Conservation (phyloP, 345 rosid species). For the Raphanus raphanistrum region DNA sequence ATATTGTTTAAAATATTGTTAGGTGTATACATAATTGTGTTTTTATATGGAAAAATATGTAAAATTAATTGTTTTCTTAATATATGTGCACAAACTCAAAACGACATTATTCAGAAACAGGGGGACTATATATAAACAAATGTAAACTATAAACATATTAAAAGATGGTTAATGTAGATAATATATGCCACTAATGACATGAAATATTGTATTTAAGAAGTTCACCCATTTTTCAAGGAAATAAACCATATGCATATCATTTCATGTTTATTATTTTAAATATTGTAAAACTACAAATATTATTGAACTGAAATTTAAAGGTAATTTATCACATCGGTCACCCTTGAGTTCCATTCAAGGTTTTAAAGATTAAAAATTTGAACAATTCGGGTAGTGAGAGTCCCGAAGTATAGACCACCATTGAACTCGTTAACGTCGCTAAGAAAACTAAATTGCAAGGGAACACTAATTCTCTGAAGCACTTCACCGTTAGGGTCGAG, state of each 20-base stretch:
- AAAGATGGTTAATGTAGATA: no score
- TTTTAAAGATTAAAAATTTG: constrained; percentile 22
- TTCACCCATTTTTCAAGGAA: background rate
- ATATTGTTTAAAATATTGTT: no score
- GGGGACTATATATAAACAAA: no score
- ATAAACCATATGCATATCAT: background rate
- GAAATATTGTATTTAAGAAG: no score
- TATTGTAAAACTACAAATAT: background rate
- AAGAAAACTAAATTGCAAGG: constrained; percentile 20
- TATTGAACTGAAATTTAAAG: background rate
- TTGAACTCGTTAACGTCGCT: constrained; percentile 36
- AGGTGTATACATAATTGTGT: no score
- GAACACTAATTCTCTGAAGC: constrained; percentile 17
- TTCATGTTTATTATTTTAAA: background rate
- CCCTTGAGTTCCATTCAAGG: background rate
- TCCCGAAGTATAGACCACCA: constrained; percentile 25
- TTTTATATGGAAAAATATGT: no score
- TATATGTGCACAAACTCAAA: no score
- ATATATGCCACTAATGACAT: no score
- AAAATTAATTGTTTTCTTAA: no score
- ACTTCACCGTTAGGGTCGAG: constrained; percentile 35
- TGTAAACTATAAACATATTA: no score
- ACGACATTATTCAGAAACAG: no score
- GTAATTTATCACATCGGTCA: background rate
- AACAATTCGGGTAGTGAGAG: constrained; percentile 25